Conservation (phyloP, 2,329 filamentous ascomycete genomes). For the Calonectria pteridis region DNA sequence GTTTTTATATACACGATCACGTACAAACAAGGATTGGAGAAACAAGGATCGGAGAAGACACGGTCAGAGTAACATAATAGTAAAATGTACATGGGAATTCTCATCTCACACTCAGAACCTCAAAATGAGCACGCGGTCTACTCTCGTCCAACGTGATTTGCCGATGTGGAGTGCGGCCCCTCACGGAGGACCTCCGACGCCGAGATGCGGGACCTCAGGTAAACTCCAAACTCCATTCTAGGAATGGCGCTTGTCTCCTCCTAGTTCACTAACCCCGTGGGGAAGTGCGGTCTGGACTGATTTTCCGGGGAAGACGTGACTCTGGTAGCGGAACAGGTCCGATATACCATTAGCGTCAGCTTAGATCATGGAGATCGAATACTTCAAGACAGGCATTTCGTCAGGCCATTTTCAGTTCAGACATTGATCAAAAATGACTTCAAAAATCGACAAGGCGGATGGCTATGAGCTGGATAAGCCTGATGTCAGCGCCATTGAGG, state of each 20-base stretch:
- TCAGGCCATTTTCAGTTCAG: background rate
- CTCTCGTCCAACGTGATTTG: background rate
- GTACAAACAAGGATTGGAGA: background rate
- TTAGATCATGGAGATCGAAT: background rate
- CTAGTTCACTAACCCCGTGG: background rate
- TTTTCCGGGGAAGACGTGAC: background rate
- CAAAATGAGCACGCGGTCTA: background rate
- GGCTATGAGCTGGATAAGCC: background rate
- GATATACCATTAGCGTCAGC: background rate
- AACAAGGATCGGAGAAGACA: background rate
- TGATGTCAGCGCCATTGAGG: background rate
- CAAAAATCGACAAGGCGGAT: background rate
- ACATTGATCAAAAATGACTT: background rate
- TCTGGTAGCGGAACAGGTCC: background rate
- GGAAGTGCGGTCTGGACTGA: background rate
- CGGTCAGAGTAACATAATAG: background rate
- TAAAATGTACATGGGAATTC: background rate
- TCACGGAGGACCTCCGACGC: conserved; percentile 1
- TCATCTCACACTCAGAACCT: background rate
- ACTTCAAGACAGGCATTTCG: background rate
- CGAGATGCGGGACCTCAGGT: background rate
- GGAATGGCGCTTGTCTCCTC: no score
- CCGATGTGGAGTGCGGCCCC: background rate
- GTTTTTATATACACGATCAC: background rate
- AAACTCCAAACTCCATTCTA: background rate